Evolutionary conservation across 83 land plant species (phyloP).

Genomic region (Picea mariana): DNA sequence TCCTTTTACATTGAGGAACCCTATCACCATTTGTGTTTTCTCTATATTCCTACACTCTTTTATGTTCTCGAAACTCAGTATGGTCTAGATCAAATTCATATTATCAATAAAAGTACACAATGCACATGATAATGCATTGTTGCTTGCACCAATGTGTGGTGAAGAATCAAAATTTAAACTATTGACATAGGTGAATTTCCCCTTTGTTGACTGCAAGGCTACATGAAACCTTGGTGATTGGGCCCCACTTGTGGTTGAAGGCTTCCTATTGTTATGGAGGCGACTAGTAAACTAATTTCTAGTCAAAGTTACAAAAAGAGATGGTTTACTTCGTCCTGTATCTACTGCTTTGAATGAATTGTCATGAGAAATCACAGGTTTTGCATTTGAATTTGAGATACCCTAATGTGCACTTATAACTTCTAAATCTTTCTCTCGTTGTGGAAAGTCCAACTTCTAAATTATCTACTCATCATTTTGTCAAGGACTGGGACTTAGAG

Average conservation of each 20-base stretch:
- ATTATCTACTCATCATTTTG: conserved; percentile 39
- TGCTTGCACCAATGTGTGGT: neutral
- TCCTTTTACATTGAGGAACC: too few species aligned
- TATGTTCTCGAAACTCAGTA: too few species aligned
- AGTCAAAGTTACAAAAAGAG: conserved; percentile 3
- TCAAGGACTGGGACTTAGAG: conserved; percentile 15
- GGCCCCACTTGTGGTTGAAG: conserved; percentile 9
- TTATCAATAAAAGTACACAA: neutral
- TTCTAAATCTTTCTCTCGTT: conserved; percentile 37
- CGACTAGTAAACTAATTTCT: conserved; percentile 14
- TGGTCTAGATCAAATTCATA: too few species aligned
- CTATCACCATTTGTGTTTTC: neutral
- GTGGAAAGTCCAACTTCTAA: conserved; percentile 23
- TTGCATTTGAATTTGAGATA: conserved; percentile 24
- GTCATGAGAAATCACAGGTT: conserved; percentile 41
- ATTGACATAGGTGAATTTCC: conserved; percentile 15
- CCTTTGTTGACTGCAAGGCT: conserved; percentile 22
- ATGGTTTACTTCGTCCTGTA: conserved; percentile 32
- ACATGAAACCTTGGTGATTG: conserved; percentile 14
- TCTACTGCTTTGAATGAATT: conserved; percentile 61
- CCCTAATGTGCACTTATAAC: conserved; percentile 26
- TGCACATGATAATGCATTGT: conserved; percentile 1
- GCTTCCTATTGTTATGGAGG: conserved; percentile 18
- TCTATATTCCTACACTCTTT: too few species aligned
- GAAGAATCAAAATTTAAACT: conserved; percentile 7